A percentile compares a stretch with the other conserved stretches of the same genome.
Conservation (phyloP, 2,329 filamentous ascomycete genomes). For the Pseudonectria foliicola region DNA sequence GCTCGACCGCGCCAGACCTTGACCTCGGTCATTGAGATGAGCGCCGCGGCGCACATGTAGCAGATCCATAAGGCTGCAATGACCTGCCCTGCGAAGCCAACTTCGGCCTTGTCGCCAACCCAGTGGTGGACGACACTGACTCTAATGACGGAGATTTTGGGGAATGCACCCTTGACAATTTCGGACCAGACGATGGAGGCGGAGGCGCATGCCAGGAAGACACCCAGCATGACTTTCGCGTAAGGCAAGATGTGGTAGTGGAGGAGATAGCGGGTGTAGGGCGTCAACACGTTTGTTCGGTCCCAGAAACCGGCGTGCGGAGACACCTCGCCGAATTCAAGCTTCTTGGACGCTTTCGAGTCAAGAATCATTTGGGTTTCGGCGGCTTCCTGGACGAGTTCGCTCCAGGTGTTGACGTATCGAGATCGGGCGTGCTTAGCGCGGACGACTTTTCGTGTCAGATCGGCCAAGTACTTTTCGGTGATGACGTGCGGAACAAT, state of each 20-base stretch:
- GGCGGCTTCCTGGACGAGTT: conserved; percentile 65
- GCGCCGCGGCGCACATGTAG: conserved; percentile 90
- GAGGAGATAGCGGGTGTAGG: conserved; percentile 73
- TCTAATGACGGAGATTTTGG: conserved; percentile 63
- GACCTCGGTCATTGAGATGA: conserved; percentile 82
- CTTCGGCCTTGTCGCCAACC: conserved; percentile 60
- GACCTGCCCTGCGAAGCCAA: conserved; percentile 80
- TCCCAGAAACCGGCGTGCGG: conserved; percentile 48
- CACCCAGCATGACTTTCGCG: conserved; percentile 56
- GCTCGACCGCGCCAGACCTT: conserved; percentile 97
- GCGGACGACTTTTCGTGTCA: conserved; percentile 74
- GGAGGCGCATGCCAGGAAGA: conserved; percentile 66
- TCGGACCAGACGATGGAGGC: conserved; percentile 89
- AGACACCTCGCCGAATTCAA: conserved; percentile 62
- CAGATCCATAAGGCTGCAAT: conserved; percentile 83
- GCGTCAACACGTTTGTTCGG: conserved; percentile 59
- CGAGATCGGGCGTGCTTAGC: conserved; percentile 77
- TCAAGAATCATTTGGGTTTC: conserved; percentile 78
- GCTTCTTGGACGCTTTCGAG: conserved; percentile 69
- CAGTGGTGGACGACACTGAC: conserved; percentile 69
- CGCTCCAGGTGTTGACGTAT: conserved; percentile 81
- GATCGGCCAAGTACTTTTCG: conserved; percentile 83
- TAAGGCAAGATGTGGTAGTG: conserved; percentile 69
- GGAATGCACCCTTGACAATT: conserved; percentile 74
- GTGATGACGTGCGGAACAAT: conserved; percentile 77